A percentile compares a stretch with the other conserved stretches of the same genome.
Evolutionary conservation across 2,329 filamentous ascomycete species (phyloP).

Genomic region (Thermochaetoides dissita): DNA sequence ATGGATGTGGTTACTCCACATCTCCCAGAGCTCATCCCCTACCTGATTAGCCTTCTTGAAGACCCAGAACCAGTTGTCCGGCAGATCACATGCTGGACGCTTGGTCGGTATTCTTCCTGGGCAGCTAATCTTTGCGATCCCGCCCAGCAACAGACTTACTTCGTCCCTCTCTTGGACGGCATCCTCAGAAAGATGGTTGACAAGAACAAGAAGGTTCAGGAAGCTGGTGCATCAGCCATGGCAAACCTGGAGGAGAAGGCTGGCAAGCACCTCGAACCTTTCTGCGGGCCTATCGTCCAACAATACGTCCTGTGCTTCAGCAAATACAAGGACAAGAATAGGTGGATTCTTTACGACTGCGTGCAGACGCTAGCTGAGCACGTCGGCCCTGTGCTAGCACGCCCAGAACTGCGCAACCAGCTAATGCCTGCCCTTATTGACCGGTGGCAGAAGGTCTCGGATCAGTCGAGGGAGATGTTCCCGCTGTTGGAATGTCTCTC

Average conservation of each 20-base stretch:
- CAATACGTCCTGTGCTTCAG: constrained; percentile 87
- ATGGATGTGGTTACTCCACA: constrained; percentile 82
- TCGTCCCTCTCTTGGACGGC: constrained; percentile 94
- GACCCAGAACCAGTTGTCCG: constrained; percentile 82
- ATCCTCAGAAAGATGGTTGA: constrained; percentile 91
- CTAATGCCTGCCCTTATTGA: constrained; percentile 88
- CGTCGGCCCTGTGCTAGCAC: constrained; percentile 68
- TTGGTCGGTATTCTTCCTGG: constrained; percentile 88
- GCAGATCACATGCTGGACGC: constrained; percentile 95
- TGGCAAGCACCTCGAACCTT: constrained; percentile 64
- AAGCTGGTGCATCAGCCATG: constrained; percentile 90
- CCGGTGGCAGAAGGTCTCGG: constrained; percentile 73
- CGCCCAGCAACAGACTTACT: constrained; percentile 59
- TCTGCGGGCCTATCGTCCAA: constrained; percentile 76
- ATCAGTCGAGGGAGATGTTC: constrained; percentile 87
- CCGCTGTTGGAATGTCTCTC: constrained; percentile 92
- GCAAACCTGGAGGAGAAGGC: constrained; percentile 92
- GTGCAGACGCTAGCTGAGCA: constrained; percentile 92
- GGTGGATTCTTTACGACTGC: constrained; percentile 97
- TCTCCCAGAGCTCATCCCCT: constrained; percentile 78
- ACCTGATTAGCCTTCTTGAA: constrained; percentile 71
- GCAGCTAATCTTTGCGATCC: constrained; percentile 60
- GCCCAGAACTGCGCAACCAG: constrained; percentile 63
- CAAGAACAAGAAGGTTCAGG: constrained; percentile 93
- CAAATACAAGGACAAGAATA: constrained; percentile 96